Evolutionary conservation across 2,329 filamentous ascomycete genomes (phyloP).

Genomic region (Ciborinia camelliae): DNA sequence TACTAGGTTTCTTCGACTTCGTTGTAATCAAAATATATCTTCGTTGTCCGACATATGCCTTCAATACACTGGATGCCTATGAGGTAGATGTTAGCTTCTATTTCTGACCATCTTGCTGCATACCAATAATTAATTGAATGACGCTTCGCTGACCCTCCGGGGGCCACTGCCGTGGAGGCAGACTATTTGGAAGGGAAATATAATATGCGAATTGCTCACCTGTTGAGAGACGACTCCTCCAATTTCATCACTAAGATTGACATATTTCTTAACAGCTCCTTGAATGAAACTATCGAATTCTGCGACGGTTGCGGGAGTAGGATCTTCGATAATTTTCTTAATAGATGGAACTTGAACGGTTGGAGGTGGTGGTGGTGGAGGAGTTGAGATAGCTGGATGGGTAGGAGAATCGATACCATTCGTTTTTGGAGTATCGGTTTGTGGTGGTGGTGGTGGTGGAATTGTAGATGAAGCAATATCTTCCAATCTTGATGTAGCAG

Average conservation of each 20-base stretch:
- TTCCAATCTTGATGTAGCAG: slow-evolving; percentile 91
- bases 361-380: slow-evolving; percentile 21
- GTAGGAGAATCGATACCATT: slow-evolving; percentile 40
- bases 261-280: slow-evolving; percentile 71
- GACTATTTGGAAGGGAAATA: not conserved
- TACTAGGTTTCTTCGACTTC: slow-evolving; percentile 87
- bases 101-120: not conserved
- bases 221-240: slow-evolving; percentile 78
- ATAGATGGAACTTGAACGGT: not conserved
- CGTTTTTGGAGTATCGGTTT: slow-evolving; percentile 43
- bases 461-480: slow-evolving; percentile 82
- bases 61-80: slow-evolving; percentile 51
- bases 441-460: slow-evolving; percentile 56
- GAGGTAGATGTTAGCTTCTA: slow-evolving; percentile 21
- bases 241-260: slow-evolving; percentile 71
- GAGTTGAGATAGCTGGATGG: not conserved
- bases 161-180: not conserved
- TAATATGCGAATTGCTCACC: slow-evolving; percentile 45
- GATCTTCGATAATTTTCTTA: slow-evolving; percentile 44
- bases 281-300: slow-evolving; percentile 82
- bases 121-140: not conserved
- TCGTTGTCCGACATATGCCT: slow-evolving; percentile 78
- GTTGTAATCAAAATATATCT: slow-evolving; percentile 84
- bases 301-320: slow-evolving; percentile 72
- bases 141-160: not conserved